phyloP scores from a whole-genome alignment of 257 asterid genomes.

The Schizonepeta tenuifolia region DNA sequence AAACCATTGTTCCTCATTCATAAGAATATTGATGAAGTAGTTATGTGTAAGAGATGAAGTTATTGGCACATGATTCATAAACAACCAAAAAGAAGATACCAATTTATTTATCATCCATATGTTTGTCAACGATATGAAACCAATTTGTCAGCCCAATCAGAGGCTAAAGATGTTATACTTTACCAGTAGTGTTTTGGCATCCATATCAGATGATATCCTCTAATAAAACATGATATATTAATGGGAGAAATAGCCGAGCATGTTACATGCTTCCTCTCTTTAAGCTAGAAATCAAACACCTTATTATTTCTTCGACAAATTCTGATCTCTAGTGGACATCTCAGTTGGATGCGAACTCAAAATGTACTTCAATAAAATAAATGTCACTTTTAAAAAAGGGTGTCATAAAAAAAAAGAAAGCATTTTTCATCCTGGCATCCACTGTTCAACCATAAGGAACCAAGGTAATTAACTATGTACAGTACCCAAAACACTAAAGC shows the following conservation, averaged over 20 bases:
- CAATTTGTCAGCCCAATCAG: background rate
- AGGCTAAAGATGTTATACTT: background rate
- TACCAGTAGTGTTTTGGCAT: background rate
- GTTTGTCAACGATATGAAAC: background rate
- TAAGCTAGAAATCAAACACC: background rate
- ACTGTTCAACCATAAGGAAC: conserved; percentile 1
- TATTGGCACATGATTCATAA: conserved; percentile 14
- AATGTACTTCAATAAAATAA: background rate
- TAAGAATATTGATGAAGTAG: background rate
- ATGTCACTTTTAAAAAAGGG: background rate
- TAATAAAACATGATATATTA: background rate
- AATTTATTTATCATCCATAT: background rate
- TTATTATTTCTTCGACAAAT: too few relatives aligned
- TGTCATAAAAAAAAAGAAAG: background rate
- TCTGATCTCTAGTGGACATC: too few relatives aligned
- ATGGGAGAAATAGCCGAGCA: conserved; percentile 11
- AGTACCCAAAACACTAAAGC: background rate
- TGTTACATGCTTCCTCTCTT: background rate
- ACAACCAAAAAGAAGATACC: conserved; percentile 13
- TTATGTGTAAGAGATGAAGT: background rate
- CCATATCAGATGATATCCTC: background rate
- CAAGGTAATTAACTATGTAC: background rate
- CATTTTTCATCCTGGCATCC: background rate
- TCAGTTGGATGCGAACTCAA: too few relatives aligned
- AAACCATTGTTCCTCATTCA: conserved; percentile 10